A percentile compares a stretch with the other conserved stretches of the same genome.
phyloP scores from a whole-genome alignment of 345 rosid species.

The Populus tremula region DNA sequence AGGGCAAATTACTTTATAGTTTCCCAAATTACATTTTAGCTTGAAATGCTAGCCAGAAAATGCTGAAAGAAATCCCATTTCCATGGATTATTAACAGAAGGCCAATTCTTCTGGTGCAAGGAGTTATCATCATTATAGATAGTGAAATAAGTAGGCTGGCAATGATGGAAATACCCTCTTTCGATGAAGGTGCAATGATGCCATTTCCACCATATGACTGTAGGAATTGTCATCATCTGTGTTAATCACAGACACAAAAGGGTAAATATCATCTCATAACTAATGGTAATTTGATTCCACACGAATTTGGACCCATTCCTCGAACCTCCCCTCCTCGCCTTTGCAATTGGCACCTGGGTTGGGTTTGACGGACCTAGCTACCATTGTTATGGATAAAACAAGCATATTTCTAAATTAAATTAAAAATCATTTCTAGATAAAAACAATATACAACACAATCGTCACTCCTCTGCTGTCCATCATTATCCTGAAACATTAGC shows the following conservation, averaged over 20 bases:
- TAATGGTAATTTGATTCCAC: neutral
- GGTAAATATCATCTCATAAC: neutral
- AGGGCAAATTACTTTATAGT: neutral
- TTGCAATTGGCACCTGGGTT: neutral
- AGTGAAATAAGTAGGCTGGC: neutral
- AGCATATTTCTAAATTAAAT: neutral
- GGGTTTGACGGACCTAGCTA: neutral
- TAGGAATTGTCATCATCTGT: neutral
- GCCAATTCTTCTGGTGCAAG: neutral
- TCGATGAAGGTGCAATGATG: neutral
- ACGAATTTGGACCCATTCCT: neutral
- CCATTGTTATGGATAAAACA: neutral
- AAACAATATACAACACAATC: neutral
- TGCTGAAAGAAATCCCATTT: neutral
- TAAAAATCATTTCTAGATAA: neutral
- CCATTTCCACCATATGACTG: neutral
- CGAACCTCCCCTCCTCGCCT: neutral
- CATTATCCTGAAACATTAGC: too few relatives aligned
- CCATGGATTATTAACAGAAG: neutral
- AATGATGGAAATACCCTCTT: neutral
- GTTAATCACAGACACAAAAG: neutral
- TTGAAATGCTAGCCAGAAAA: neutral
- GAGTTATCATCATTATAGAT: neutral
- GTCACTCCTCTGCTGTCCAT: neutral
- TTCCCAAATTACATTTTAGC: neutral